Conservation (phyloP, 129 eudicot species). For the Flaveria linearis region DNA sequence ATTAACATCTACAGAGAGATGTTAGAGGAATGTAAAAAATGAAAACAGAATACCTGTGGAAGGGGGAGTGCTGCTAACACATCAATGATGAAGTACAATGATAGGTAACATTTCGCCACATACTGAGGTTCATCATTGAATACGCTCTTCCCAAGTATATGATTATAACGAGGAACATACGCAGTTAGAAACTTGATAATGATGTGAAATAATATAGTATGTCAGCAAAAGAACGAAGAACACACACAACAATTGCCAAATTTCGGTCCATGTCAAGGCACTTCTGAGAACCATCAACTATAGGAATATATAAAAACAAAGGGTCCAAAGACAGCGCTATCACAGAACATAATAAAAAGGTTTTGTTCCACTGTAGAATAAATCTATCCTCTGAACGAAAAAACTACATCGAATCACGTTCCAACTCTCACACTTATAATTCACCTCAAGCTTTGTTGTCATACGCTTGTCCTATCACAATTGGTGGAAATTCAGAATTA, state of each 20-base stretch:
- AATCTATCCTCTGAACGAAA: constrained; percentile 35
- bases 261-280: constrained; percentile 38
- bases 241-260: constrained; percentile 26
- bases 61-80: constrained; percentile 45
- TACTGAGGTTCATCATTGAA: constrained; percentile 22
- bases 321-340: constrained; percentile 44
- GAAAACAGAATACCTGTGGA: constrained; percentile 38
- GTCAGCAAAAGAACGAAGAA: constrained; percentile 38
- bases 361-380: constrained; percentile 40
- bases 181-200: constrained; percentile 32
- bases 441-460: background rate
- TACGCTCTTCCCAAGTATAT: background rate
- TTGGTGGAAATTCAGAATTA: background rate
- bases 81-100: constrained; percentile 39
- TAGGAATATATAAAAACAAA: constrained; percentile 43
- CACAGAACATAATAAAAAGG: constrained; percentile 35
- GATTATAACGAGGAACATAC: constrained; percentile 20
- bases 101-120: constrained; percentile 37
- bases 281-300: constrained; percentile 30
- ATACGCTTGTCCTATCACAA: background rate
- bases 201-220: constrained; percentile 30
- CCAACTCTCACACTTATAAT: background rate
- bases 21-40: background rate
- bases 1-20: background rate
- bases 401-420: constrained; percentile 19